Evolutionary conservation across 495 filamentous ascomycete genomes (phyloP).

Genomic region (Ascodesmis nigricans): DNA sequence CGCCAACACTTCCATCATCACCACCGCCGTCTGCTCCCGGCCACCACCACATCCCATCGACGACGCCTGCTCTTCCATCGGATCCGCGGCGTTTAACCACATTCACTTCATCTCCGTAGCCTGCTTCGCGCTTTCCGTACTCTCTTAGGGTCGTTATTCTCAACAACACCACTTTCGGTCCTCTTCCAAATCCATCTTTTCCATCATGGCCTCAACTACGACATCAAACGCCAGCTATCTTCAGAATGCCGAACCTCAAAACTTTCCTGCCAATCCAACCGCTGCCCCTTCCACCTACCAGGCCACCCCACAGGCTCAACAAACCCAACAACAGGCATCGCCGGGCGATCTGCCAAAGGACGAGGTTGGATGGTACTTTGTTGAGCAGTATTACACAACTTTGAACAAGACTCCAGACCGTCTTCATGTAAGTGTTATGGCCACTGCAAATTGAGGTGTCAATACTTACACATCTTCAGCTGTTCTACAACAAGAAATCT

Average conservation of each 20-base stretch:
- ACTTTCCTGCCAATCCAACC: slow-evolving; percentile 12
- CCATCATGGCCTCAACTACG: too few relatives aligned
- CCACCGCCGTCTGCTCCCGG: slow-evolving; percentile 6
- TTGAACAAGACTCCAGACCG: slow-evolving; percentile 84
- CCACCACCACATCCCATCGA: slow-evolving; percentile 3
- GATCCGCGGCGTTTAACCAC: too few relatives aligned
- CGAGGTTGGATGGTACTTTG: slow-evolving; percentile 97
- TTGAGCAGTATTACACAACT: slow-evolving; percentile 97
- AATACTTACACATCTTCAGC: slow-evolving; percentile 25
- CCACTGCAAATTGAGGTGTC: not conserved
- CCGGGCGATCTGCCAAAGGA: slow-evolving; percentile 34
- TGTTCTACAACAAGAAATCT: slow-evolving; percentile 66
- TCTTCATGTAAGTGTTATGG: slow-evolving; percentile 45
- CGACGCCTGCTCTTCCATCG: too few relatives aligned
- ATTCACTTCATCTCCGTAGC: too few relatives aligned
- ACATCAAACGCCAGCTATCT: slow-evolving; percentile 16
- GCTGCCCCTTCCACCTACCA: slow-evolving; percentile 11
- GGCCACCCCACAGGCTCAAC: slow-evolving; percentile 6
- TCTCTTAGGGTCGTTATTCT: too few relatives aligned
- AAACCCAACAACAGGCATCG: slow-evolving; percentile 6
- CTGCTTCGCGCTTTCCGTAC: too few relatives aligned
- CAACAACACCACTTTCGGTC: too few relatives aligned
- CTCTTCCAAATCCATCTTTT: too few relatives aligned
- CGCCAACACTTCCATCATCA: too few relatives aligned
- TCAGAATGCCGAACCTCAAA: slow-evolving; percentile 16